Evolutionary conservation across 164 flowering plant species (phyloP).

Genomic region (Magnolia kwangsiensis): DNA sequence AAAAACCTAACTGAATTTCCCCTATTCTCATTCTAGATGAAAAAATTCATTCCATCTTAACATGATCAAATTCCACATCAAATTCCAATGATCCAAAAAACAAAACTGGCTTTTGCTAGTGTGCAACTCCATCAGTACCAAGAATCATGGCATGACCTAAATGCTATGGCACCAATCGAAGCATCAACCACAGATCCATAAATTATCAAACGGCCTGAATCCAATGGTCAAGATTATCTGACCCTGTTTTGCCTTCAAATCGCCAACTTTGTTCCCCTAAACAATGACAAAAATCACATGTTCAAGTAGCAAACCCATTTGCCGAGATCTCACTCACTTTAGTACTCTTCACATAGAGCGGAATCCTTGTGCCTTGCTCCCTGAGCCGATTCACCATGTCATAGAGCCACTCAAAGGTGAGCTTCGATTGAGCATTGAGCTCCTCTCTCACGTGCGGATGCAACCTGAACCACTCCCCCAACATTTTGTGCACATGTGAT

Average conservation of each 20-base stretch:
- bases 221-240: too few species aligned
- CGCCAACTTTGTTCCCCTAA: not conserved
- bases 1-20: not conserved
- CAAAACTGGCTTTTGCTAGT: not conserved
- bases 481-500: conserved; percentile 80
- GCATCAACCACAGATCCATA: not conserved
- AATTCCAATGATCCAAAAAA: not conserved
- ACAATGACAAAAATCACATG: not conserved
- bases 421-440: conserved; percentile 58
- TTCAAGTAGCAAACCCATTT: conserved; percentile 21
- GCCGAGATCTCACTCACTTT: conserved; percentile 4
- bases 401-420: conserved; percentile 84
- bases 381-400: conserved; percentile 65
- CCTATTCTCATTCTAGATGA: not conserved
- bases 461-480: conserved; percentile 89
- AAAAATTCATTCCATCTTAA: not conserved
- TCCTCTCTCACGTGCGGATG: conserved; percentile 71
- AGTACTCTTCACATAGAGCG: conserved; percentile 48
- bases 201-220: too few species aligned
- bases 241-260: too few species aligned
- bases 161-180: not conserved
- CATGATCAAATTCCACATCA: not conserved
- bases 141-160: not conserved
- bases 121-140: not conserved
- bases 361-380: conserved; percentile 52